Percentiles rank a stretch among this genome's conserved stretches.
Evolutionary conservation across 2,329 filamentous ascomycete genomes (phyloP).

Genomic region (Chaetomium globosum): DNA sequence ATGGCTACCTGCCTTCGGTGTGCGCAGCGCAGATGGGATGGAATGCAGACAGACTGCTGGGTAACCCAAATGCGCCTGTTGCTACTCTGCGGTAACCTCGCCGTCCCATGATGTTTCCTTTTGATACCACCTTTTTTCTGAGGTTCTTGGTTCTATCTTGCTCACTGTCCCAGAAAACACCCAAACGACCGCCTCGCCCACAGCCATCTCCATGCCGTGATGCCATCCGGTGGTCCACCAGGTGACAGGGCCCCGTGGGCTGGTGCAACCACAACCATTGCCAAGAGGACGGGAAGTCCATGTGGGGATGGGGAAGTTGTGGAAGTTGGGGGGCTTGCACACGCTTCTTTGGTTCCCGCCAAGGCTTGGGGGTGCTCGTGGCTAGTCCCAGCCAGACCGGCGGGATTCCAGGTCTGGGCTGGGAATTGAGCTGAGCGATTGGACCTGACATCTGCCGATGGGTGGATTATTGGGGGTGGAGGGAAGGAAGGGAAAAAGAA

Average conservation of each 20-base stretch:
- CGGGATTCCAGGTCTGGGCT: constrained; percentile 10
- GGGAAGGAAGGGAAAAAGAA: neutral
- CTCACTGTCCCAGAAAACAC: neutral
- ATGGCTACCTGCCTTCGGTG: neutral
- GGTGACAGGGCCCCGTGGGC: constrained; percentile 4
- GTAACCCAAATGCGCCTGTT: too few relatives aligned
- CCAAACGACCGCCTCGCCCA: neutral
- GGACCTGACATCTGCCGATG: constrained; percentile 39
- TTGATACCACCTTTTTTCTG: neutral
- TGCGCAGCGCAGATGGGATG: too few relatives aligned
- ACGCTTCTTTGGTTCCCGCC: neutral
- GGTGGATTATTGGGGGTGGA: constrained; percentile 22
- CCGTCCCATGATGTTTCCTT: neutral
- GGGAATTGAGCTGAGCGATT: constrained; percentile 30
- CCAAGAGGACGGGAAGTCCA: constrained; percentile 18
- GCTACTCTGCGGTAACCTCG: neutral
- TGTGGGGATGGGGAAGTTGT: constrained; percentile 12
- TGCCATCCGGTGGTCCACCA: constrained; percentile 9
- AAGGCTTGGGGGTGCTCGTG: constrained; percentile 12
- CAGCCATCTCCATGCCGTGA: neutral
- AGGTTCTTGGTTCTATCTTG: neutral
- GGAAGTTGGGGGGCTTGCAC: too few relatives aligned
- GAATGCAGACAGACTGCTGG: too few relatives aligned
- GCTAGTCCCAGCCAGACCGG: constrained; percentile 9
- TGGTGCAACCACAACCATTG: constrained; percentile 3